Evolutionary conservation across 2,329 filamentous ascomycete species (phyloP).

Genomic region (Westerdykella sp.): DNA sequence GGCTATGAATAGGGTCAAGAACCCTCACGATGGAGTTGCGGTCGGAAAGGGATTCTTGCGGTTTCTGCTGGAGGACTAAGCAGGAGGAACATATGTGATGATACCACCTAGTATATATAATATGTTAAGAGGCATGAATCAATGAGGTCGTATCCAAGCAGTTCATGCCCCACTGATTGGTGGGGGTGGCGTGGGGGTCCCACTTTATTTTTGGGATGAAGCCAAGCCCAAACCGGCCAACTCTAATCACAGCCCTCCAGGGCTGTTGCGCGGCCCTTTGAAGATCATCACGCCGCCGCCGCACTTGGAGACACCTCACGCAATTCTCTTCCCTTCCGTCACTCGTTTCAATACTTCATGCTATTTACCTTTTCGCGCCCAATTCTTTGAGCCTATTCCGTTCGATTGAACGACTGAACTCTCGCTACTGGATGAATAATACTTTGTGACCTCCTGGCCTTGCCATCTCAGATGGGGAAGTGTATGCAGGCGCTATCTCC

Average conservation of each 20-base stretch:
- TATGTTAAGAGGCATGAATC: background rate
- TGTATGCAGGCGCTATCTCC: slow-evolving; percentile 29
- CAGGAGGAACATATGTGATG: too few relatives aligned
- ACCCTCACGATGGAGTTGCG: slow-evolving; percentile 71
- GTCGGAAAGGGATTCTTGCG: slow-evolving; percentile 69
- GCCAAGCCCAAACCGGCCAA: background rate
- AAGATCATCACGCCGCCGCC: background rate
- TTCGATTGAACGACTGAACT: background rate
- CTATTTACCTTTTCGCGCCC: background rate
- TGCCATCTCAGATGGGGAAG: slow-evolving; percentile 36
- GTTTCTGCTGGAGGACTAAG: slow-evolving; percentile 59
- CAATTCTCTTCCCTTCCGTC: background rate
- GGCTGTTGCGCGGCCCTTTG: background rate
- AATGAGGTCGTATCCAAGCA: background rate
- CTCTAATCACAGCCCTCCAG: background rate
- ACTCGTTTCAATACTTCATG: background rate
- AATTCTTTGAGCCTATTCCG: background rate
- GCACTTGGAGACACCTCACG: background rate
- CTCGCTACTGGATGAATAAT: slow-evolving; percentile 23
- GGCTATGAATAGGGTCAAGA: slow-evolving; percentile 58
- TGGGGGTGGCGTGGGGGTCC: background rate
- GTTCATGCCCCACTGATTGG: background rate
- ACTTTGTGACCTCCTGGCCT: slow-evolving; percentile 12
- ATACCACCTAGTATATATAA: too few relatives aligned
- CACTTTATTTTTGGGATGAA: background rate